Evolutionary conservation across 805 yeast species (phyloP).

Genomic region (Saitoella complicata): DNA sequence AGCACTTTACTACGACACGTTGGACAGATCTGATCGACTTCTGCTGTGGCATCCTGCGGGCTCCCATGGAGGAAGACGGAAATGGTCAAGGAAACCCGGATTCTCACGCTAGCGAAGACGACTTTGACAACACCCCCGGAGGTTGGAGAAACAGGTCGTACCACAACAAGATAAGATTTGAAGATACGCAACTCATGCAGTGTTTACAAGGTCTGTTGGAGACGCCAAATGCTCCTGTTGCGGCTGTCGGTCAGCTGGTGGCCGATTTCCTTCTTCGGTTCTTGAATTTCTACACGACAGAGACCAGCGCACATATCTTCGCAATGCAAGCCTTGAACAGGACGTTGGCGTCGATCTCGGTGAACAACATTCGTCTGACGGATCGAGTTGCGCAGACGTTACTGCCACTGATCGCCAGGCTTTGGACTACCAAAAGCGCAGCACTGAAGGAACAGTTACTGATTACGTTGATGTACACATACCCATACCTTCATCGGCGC

Average conservation of each 20-base stretch:
- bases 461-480: conserved; percentile 1
- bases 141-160: not conserved
- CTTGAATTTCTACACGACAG: conserved; percentile 2
- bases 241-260: not conserved
- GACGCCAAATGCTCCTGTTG: conserved; percentile 4
- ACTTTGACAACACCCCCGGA: not conserved
- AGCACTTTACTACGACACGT: conserved; percentile 8
- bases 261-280: conserved; percentile 2
- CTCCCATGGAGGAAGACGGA: conserved; percentile 1
- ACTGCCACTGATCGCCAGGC: conserved; percentile 1
- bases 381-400: not conserved
- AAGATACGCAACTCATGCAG: conserved; percentile 25
- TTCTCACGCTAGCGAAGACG: not conserved
- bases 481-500: not conserved
- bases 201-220: conserved; percentile 5
- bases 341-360: not conserved
- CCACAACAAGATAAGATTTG: conserved; percentile 3
- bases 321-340: conserved; percentile 2
- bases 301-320: conserved; percentile 5
- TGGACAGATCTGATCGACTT: conserved; percentile 6
- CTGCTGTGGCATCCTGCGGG: conserved; percentile 2
- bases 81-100: not conserved
- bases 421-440: conserved; percentile 4
- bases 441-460: conserved; percentile 7
- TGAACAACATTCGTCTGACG: conserved; percentile 1